These are phyloP conservation scores for Bruguiera parviflora DNA, from an alignment of 345 rosid genomes.

Conservation along the genomic window DNA sequence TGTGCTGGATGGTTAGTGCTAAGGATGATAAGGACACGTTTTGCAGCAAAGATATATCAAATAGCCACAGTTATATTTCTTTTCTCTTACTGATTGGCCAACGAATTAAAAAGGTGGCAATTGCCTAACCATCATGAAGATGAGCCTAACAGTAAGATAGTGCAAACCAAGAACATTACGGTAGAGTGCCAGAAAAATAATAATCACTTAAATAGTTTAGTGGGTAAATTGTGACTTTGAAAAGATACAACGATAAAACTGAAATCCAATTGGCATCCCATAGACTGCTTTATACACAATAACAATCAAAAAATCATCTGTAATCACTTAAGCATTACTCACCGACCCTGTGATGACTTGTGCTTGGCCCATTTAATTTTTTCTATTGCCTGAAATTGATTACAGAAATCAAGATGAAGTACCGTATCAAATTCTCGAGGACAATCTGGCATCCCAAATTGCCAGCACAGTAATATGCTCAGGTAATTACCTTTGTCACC, in stretches of 20 bases:
- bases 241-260: not conserved
- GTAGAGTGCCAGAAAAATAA: no score
- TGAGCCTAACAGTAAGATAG: no score
- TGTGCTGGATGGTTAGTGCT: no score
- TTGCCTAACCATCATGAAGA: no score
- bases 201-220: not conserved
- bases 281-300: not conserved
- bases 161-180: no score
- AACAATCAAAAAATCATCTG: not conserved
- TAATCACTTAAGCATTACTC: slow-evolving; percentile 17
- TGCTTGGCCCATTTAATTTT: slow-evolving; percentile 89
- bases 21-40: no score
- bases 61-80: no score
- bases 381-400: slow-evolving; percentile 59
- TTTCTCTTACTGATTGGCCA: no score
- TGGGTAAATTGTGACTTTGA: not conserved
- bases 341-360: slow-evolving; percentile 96
- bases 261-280: not conserved
- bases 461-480: not conserved
- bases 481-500: slow-evolving; percentile 61
- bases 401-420: slow-evolving; percentile 9
- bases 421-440: not conserved
- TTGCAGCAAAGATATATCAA: no score
- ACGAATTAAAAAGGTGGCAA: no score
- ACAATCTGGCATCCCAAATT: not conserved